Percentiles rank a stretch among this genome's conserved stretches.
These are phyloP conservation scores for Scheffersomyces lignicola DNA, from an alignment of 1,139 yeast species.

Conservation along the genomic window DNA sequence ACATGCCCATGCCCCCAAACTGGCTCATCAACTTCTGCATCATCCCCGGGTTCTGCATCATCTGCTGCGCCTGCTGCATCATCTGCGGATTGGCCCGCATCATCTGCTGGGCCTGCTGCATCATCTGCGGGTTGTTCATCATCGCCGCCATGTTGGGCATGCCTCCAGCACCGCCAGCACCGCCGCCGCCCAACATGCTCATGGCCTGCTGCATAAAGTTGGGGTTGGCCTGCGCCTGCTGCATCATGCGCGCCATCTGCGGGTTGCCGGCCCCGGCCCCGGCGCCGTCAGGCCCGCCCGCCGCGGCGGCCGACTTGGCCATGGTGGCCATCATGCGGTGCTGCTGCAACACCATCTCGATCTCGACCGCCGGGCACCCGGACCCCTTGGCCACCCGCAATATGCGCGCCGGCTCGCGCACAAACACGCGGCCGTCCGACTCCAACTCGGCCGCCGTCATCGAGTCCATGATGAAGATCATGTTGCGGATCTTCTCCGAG, in stretches of 20 bases:
- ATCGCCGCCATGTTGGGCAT: conserved; percentile 55
- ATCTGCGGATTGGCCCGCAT: conserved; percentile 73
- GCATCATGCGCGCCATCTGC: conserved; percentile 48
- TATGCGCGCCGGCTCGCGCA: conserved; percentile 80
- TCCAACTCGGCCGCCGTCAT: conserved; percentile 93
- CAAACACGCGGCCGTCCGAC: conserved; percentile 82
- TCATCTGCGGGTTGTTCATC: conserved; percentile 49
- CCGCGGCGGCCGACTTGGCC: conserved; percentile 74
- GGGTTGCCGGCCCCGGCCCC: conserved; percentile 35
- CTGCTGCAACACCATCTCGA: conserved; percentile 88
- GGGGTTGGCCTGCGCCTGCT: conserved; percentile 51
- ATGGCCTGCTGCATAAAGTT: conserved; percentile 56
- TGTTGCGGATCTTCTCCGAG: conserved; percentile 73
- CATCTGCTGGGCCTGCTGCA: conserved; percentile 53
- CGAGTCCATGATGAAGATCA: conserved; percentile 93
- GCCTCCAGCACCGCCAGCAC: conserved; percentile 58
- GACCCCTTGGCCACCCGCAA: conserved; percentile 95
- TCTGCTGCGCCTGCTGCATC: conserved; percentile 61
- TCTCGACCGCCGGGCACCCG: conserved; percentile 90
- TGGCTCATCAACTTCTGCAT: conserved; percentile 81
- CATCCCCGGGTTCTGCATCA: conserved; percentile 57
- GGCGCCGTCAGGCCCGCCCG: conserved; percentile 47
- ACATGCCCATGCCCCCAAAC: conserved; percentile 46
- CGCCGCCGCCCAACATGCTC: conserved; percentile 57
- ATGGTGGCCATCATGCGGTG: conserved; percentile 93